Evolutionary conservation across 805 yeast genomes (phyloP), one percentile per base, ranked within the genome.

Genomic region (Wickerhamiella occidentalis): DNA sequence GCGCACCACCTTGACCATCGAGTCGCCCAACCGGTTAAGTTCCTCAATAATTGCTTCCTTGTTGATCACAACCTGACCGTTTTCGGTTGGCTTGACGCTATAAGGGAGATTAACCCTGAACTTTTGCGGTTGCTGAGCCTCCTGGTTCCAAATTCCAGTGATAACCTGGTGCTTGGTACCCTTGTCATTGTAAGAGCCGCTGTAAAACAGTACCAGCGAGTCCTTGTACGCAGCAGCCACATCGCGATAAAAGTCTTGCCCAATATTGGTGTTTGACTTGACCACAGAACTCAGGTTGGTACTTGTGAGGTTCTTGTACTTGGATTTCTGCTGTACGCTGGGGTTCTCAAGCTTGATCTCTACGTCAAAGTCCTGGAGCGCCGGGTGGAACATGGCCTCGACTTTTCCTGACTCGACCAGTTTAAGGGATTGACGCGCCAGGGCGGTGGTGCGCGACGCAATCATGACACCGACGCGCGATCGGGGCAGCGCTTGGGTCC

Each of bases 381-480:
- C 86, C 1, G 97, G 88, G 0, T 83, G 78, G 65, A 88, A 92
- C 40, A 86, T 64, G 40, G 76, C 61, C 40, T 72, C 74, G 29
- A 82, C 45, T 9, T 55, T 51, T 19, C 43, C 45, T 9, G 49
- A 26, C 8, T 64, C 58, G 2, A 80, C 63, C 50, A 82, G 61
- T 17, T 73, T 72, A 37, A 77, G 65, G 0, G 90, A 88, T 25
- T 82, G 88, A 55, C 85, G 77, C 1, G 96, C 76, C 52, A 92
- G 72, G 0, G 94, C 88, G 0, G 97, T 90, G 53, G 90, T 68
- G 66, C 99, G 78, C 11, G 88, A 74, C 3, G 95, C 87, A 51
- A 88, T 80, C 7, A 96, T 88, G 49, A 83, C 69, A 1, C 76
- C 68, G 29, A 58, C 57, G 2, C 68, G 64, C 2, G 70, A 61